These are phyloP conservation scores for Polychytrium aggregatum DNA, from an alignment of 192 early-diverging fungal species.

Conservation along the genomic window DNA sequence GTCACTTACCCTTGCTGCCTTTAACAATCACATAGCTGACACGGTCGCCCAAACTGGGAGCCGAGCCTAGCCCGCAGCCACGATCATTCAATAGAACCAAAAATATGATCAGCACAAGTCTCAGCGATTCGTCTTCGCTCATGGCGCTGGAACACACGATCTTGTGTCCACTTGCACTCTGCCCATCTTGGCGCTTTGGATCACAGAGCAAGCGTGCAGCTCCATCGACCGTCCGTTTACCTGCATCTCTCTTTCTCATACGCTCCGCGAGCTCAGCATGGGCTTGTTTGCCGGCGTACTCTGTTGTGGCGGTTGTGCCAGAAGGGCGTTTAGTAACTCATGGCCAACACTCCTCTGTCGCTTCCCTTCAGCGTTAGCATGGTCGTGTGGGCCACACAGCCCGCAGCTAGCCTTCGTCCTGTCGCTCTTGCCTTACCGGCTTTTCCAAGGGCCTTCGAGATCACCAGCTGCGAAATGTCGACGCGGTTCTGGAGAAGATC, in stretches of 20 bases:
- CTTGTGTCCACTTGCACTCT: too few species aligned
- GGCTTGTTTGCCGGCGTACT: constrained; percentile 91
- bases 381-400: too few species aligned
- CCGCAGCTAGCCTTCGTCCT: too few species aligned
- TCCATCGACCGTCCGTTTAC: too few species aligned
- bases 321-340: too few species aligned
- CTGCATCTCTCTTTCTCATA: constrained; percentile 92
- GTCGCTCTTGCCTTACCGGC: constrained; percentile 32
- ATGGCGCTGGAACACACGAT: not conserved
- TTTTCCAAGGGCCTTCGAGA: constrained; percentile 91
- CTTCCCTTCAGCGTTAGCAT: too few species aligned
- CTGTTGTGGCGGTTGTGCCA: constrained; percentile 25
- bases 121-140: not conserved
- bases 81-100: too few species aligned
- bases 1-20: constrained; percentile 45
- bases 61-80: constrained; percentile 46
- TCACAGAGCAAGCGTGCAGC: too few species aligned
- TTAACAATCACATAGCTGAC: constrained; percentile 94
- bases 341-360: too few species aligned
- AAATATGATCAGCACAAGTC: too few species aligned
- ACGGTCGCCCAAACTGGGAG: constrained; percentile 89
- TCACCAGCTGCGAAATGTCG: constrained; percentile 90
- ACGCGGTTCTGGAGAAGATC: constrained; percentile 95
- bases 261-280: constrained; percentile 92
- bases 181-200: too few species aligned